Evolutionary conservation across 2,329 filamentous ascomycete genomes (phyloP).

Genomic region (Fusarium oligoseptatum): DNA sequence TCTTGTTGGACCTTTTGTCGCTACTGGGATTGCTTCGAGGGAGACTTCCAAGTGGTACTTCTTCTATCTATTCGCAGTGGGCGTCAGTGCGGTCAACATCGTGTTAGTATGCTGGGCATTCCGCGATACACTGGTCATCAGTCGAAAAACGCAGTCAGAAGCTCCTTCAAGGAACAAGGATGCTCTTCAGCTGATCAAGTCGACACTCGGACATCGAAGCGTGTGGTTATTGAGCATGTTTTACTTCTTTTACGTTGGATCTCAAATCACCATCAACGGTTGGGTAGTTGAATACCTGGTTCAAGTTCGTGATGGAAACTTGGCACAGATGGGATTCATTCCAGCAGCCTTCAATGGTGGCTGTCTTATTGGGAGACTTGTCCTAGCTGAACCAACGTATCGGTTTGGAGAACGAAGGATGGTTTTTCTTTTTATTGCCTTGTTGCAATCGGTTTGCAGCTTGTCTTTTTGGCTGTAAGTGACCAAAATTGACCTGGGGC

Average conservation of each 20-base stretch:
- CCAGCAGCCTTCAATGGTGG: constrained; percentile 70
- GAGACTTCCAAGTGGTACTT: background rate
- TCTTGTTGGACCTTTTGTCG: background rate
- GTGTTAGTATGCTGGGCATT: background rate
- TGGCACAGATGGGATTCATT: constrained; percentile 68
- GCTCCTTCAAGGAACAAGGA: background rate
- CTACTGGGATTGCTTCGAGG: background rate
- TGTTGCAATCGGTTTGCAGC: constrained; percentile 64
- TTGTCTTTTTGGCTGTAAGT: constrained; percentile 43
- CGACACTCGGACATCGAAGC: constrained; percentile 57
- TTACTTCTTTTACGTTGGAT: constrained; percentile 73
- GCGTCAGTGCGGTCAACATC: background rate
- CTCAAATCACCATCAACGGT: constrained; percentile 65
- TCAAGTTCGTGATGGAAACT: constrained; percentile 64
- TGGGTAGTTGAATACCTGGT: constrained; percentile 75
- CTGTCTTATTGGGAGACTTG: constrained; percentile 65
- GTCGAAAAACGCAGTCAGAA: background rate
- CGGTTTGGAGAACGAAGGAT: constrained; percentile 70
- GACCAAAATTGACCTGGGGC: background rate
- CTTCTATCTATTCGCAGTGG: background rate
- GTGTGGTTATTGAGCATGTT: constrained; percentile 71
- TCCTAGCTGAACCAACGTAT: constrained; percentile 70
- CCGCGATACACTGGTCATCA: background rate
- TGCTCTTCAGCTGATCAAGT: constrained; percentile 50
- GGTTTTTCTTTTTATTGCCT: constrained; percentile 65